A percentile compares a stretch with the other conserved stretches of the same genome.
Conservation (phyloP, 305 asterid species). For the Petunia hybrid region DNA sequence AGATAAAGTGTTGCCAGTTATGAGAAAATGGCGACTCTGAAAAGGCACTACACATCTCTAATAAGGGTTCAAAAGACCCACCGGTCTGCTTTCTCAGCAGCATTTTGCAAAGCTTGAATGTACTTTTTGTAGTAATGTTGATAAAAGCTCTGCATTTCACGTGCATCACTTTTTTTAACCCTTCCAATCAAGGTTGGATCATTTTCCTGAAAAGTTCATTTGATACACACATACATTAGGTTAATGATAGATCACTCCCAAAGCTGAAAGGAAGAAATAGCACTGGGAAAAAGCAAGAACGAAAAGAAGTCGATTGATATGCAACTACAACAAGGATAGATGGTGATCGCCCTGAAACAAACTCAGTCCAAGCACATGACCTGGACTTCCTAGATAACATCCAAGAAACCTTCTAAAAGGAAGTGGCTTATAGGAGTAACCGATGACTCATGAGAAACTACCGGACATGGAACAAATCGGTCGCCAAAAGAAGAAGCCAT, state of each 20-base stretch:
- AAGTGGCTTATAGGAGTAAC: constrained; percentile 2
- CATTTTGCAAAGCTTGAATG: constrained; percentile 98
- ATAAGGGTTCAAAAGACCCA: constrained; percentile 46
- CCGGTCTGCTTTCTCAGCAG: constrained; percentile 99
- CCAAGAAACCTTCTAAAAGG: background rate
- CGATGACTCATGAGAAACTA: background rate
- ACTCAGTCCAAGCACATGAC: background rate
- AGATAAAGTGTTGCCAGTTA: constrained; percentile 22
- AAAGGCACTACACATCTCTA: background rate
- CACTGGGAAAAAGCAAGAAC: constrained; percentile 17
- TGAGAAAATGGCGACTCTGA: constrained; percentile 6
- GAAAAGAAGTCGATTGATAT: background rate
- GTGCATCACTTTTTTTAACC: constrained; percentile 98
- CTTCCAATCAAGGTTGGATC: constrained; percentile 98
- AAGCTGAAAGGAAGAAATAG: constrained; percentile 16
- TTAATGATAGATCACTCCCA: background rate
- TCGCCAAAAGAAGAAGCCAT: background rate
- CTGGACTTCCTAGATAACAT: constrained; percentile 18
- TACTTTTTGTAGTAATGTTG: constrained; percentile 97
- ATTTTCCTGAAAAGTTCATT: constrained; percentile 73
- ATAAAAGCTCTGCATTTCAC: constrained; percentile 99
- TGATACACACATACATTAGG: constrained; percentile 22
- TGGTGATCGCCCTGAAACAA: background rate
- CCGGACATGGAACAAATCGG: background rate
- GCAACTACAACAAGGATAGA: background rate